Conservation (phyloP, 2,329 filamentous ascomycete genomes). For the Neopestalotiopsis clavispora region DNA sequence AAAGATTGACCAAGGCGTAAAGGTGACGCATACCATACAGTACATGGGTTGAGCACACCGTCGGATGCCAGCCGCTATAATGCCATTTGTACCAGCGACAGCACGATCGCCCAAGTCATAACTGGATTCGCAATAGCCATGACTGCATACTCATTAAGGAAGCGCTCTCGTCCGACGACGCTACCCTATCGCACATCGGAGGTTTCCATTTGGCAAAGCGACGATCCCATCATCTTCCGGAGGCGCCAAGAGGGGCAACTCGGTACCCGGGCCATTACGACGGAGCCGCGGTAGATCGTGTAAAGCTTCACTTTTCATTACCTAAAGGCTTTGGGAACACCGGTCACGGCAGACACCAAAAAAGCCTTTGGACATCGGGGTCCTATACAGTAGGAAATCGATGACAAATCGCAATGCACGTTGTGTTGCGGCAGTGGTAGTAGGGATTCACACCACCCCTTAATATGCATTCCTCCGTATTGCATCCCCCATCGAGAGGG, state of each 20-base stretch:
- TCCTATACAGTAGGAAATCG: no score
- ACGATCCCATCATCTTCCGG: neutral
- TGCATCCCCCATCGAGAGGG: neutral
- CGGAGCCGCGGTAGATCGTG: neutral
- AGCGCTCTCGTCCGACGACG: neutral
- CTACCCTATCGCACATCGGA: neutral
- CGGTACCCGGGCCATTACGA: neutral
- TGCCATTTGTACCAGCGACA: no score
- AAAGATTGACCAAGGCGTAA: no score
- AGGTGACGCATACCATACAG: no score
- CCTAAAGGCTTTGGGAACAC: neutral
- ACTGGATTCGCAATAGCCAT: no score
- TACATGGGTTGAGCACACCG: no score
- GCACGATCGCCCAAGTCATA: no score
- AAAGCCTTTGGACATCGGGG: neutral
- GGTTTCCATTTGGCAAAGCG: neutral
- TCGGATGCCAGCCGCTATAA: no score
- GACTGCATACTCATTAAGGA: neutral
- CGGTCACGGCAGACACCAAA: neutral
- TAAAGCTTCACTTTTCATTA: neutral
- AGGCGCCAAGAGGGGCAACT: neutral
- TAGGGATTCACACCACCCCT: neutral
- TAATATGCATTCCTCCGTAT: neutral
- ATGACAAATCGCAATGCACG: neutral
- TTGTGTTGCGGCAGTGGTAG: neutral